These are phyloP conservation scores for Blastobotrys illinoisensis DNA, from an alignment of 1,139 yeast species.

Conservation along the genomic window DNA sequence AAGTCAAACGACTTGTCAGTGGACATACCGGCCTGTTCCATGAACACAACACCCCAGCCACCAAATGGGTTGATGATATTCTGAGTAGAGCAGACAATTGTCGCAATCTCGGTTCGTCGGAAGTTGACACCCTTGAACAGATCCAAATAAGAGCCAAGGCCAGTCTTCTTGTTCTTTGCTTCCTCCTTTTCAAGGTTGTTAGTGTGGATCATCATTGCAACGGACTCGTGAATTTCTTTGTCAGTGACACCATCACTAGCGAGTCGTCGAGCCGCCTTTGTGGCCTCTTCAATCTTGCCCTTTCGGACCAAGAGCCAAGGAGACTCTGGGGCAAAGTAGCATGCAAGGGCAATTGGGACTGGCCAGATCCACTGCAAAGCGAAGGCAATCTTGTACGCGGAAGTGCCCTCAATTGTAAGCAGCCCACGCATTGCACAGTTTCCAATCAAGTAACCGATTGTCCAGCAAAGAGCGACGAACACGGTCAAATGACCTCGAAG, in stretches of 20 bases:
- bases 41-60: slow-evolving; percentile 18
- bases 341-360: slow-evolving; percentile 44
- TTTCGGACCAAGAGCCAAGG: slow-evolving; percentile 50
- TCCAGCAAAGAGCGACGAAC: slow-evolving; percentile 39
- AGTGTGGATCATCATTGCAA: slow-evolving; percentile 41
- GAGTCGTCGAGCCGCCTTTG: slow-evolving; percentile 8
- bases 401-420: slow-evolving; percentile 2
- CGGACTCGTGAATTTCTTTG: slow-evolving; percentile 30
- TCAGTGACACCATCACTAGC: slow-evolving; percentile 27
- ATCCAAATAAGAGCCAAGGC: slow-evolving; percentile 37
- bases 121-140: slow-evolving; percentile 45
- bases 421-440: slow-evolving; percentile 7
- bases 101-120: slow-evolving; percentile 48
- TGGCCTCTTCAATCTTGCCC: slow-evolving; percentile 31
- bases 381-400: slow-evolving; percentile 43
- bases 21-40: slow-evolving; percentile 19
- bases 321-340: slow-evolving; percentile 51
- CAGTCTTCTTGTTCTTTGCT: slow-evolving; percentile 27
- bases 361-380: slow-evolving; percentile 63
- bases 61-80: slow-evolving; percentile 25
- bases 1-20: slow-evolving; percentile 15
- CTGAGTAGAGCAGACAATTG: slow-evolving; percentile 41
- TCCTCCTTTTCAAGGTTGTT: slow-evolving; percentile 39
- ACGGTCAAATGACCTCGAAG: slow-evolving; percentile 41
- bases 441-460: slow-evolving; percentile 38